phyloP scores from a whole-genome alignment of 2,329 filamentous ascomycete species.

The Didymella lethalis region DNA sequence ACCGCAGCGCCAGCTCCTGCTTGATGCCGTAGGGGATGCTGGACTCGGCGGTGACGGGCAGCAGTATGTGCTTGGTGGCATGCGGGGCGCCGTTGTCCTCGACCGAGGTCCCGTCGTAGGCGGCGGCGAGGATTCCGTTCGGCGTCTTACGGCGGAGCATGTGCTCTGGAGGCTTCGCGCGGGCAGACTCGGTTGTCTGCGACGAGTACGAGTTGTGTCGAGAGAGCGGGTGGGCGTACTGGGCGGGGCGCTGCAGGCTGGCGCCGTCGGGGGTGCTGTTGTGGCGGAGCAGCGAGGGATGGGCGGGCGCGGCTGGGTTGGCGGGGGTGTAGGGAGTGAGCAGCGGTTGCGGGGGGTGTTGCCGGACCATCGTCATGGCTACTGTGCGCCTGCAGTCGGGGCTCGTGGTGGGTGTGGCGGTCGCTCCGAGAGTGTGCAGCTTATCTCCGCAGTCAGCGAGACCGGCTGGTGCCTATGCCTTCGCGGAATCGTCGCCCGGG shows the following conservation, averaged over 20 bases:
- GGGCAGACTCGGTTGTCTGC: conserved; percentile 36
- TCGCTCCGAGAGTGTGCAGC: too few species aligned
- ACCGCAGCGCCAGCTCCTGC: conserved; percentile 49
- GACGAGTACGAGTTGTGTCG: conserved; percentile 49
- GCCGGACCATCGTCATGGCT: conserved; percentile 51
- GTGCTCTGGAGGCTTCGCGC: conserved; percentile 66
- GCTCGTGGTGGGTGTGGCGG: conserved; percentile 19
- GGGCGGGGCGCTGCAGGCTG: conserved; percentile 35
- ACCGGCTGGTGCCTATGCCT: conserved; percentile 54
- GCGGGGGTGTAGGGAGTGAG: conserved; percentile 37
- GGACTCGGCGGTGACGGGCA: conserved; percentile 65
- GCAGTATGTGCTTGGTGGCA: conserved; percentile 81
- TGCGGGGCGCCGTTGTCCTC: conserved; percentile 77
- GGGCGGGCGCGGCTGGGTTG: conserved; percentile 34
- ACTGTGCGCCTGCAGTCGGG: not conserved
- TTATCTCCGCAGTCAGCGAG: conserved; percentile 38
- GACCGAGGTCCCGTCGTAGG: conserved; percentile 84
- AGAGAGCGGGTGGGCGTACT: conserved; percentile 52
- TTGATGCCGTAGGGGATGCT: conserved; percentile 43
- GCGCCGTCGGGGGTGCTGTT: conserved; percentile 35
- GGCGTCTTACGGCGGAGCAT: conserved; percentile 91
- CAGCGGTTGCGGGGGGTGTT: conserved; percentile 46
- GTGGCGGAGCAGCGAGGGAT: conserved; percentile 40
- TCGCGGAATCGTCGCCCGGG: conserved; percentile 51
- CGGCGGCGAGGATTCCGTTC: conserved; percentile 88